A percentile compares a stretch with the other conserved stretches of the same genome.
phyloP scores from a whole-genome alignment of 805 yeast species.

The Myxozyma nipponensis region DNA sequence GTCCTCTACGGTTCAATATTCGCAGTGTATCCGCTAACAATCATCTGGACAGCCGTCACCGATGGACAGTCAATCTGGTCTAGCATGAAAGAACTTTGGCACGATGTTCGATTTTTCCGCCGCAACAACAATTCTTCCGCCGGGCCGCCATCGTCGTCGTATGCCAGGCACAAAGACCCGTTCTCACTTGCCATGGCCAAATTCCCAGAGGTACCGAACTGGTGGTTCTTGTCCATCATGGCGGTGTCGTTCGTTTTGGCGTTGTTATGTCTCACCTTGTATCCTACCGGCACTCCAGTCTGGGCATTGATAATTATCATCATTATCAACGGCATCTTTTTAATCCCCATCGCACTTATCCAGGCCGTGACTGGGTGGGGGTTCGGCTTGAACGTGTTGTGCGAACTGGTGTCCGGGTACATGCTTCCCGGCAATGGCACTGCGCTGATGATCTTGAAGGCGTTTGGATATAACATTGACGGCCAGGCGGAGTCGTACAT shows the following conservation, averaged over 20 bases:
- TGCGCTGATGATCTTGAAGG: slow-evolving; percentile 62
- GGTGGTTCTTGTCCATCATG: slow-evolving; percentile 55
- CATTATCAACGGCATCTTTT: slow-evolving; percentile 50
- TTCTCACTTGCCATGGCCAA: slow-evolving; percentile 53
- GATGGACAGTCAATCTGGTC: not conserved
- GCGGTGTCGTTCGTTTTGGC: slow-evolving; percentile 46
- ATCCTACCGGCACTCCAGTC: slow-evolving; percentile 51
- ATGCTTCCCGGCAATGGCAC: slow-evolving; percentile 57
- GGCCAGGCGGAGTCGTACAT: slow-evolving; percentile 52
- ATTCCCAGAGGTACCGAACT: slow-evolving; percentile 58
- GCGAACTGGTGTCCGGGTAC: slow-evolving; percentile 62
- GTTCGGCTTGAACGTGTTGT: slow-evolving; percentile 58
- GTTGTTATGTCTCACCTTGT: slow-evolving; percentile 40
- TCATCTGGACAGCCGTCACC: slow-evolving; percentile 1
- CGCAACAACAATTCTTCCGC: not conserved
- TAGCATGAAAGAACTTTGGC: not conserved
- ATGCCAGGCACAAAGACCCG: slow-evolving; percentile 43
- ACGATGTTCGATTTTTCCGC: not conserved
- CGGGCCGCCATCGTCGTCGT: slow-evolving; percentile 31
- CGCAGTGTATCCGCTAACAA: slow-evolving; percentile 30
- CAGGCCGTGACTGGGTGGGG: slow-evolving; percentile 59
- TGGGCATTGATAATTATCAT: slow-evolving; percentile 61
- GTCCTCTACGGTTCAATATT: slow-evolving; percentile 48
- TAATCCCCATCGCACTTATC: slow-evolving; percentile 60
- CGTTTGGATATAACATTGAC: slow-evolving; percentile 52